Conservation (phyloP, 2,329 filamentous ascomycete species). For the Sarocladiaceae sp. region DNA sequence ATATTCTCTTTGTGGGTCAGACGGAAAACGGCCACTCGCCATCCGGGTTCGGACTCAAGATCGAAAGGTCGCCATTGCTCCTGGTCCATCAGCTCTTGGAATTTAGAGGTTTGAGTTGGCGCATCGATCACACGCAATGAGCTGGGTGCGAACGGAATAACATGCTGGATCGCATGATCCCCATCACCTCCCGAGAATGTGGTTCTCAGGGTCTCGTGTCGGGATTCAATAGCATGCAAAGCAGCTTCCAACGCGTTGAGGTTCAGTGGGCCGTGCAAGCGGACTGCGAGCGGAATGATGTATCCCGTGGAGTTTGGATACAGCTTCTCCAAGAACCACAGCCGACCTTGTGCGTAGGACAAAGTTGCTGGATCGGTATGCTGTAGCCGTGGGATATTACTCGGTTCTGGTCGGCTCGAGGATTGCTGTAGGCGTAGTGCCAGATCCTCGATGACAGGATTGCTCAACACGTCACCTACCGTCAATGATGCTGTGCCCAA, state of each 20-base stretch:
- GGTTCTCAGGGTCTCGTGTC: constrained; percentile 16
- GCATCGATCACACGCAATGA: neutral
- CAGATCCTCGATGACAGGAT: neutral
- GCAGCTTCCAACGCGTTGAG: constrained; percentile 12
- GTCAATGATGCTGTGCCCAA: neutral
- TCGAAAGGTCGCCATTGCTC: constrained; percentile 18
- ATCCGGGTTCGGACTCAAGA: constrained; percentile 16
- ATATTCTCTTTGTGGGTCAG: constrained; percentile 15
- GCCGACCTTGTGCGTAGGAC: constrained; percentile 17
- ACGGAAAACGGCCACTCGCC: constrained; percentile 15
- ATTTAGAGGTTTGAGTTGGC: neutral
- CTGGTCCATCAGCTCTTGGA: neutral
- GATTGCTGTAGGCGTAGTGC: too few species aligned
- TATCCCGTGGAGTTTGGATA: constrained; percentile 15
- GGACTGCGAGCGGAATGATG: constrained; percentile 13
- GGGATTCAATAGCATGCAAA: constrained; percentile 14
- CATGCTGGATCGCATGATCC: constrained; percentile 11
- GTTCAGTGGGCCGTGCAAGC: constrained; percentile 12
- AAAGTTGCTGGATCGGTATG: constrained; percentile 16
- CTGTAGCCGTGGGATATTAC: too few species aligned
- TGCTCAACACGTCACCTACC: constrained; percentile 7
- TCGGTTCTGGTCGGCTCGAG: too few species aligned
- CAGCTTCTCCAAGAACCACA: constrained; percentile 19
- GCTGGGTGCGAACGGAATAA: constrained; percentile 5
- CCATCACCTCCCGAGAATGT: constrained; percentile 13